Evolutionary conservation across 441 rosid species (phyloP), one percentile per base, ranked within the genome.

Genomic region (Eutrema salsugineum): DNA sequence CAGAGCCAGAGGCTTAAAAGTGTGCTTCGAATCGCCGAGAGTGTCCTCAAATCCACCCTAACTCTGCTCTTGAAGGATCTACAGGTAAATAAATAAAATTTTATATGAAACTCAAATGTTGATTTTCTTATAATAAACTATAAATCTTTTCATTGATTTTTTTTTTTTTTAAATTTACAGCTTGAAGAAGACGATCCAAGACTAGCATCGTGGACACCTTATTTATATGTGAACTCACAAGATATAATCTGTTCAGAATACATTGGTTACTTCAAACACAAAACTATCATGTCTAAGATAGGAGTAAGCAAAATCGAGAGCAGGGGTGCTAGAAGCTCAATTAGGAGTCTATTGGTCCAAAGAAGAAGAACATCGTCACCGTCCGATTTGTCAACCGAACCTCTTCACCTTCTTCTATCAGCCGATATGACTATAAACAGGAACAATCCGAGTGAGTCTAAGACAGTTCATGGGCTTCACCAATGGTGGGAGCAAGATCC

Each of bases 211-310:
- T 83, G 85, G 87, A 50, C 10, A 20, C 85, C 85, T 1, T 17
- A 54, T 43, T 48, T 83, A 10, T 81, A 62, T 43, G 81, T 82
- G 64, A 80, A 85, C 63, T 70, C 73, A 47, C 59, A 49, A 19
- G 88, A 83, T 73, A 57, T 46, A 46, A 53, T 81, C 6, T 68
- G 84, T 66, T 75, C 79, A 0, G 85, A 76, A 46, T 83, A 74
- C 43, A 67, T 82, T 2, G 71, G 79, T 17, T 75, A 78, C 38
- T 80, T 80, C 38, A 62, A 58, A 39, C 74, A 78, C 75, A 71
- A 73, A 66, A 70, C 30, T 20, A 42, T 6, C 68, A 79, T 78
- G 86, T 71, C 63, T 14, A 30, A 65, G 71, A 56, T 67, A 0
- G 78, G 81, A 10, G 70, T 66, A 1, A 58, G 77, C 28, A 5